A percentile compares a stretch with the other conserved stretches of the same genome.
These are phyloP conservation scores for Zygotorulaspora sp. DNA, from an alignment of 805 yeast species.

Conservation along the genomic window DNA sequence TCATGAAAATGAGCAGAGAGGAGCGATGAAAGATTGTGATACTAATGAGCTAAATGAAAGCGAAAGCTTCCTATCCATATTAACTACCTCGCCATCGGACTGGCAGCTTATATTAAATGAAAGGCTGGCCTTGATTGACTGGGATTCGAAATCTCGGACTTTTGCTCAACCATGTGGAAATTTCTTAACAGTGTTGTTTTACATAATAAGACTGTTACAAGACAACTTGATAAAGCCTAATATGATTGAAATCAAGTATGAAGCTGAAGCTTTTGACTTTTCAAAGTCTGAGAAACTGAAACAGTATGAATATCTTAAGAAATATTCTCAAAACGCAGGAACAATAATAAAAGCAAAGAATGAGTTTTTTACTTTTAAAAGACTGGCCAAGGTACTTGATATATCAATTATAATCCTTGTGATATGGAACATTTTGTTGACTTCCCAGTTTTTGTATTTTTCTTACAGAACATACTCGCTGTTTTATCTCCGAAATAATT, in stretches of 20 bases:
- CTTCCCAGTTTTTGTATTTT: constrained; percentile 22
- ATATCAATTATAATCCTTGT: constrained; percentile 10
- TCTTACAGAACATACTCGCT: constrained; percentile 23
- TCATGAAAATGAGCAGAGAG: constrained; percentile 6
- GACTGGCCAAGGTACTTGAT: constrained; percentile 14
- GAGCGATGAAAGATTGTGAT: constrained; percentile 6
- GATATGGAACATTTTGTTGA: constrained; percentile 12
- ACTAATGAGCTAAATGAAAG: constrained; percentile 1
- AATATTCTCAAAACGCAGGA: constrained; percentile 7
- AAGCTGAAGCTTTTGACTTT: constrained; percentile 28
- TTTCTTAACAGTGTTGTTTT: constrained; percentile 19
- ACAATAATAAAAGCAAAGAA: constrained; percentile 2
- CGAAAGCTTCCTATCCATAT: constrained; percentile 8
- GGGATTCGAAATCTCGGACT: constrained; percentile 28
- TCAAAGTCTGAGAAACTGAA: constrained; percentile 25
- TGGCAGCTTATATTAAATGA: constrained; percentile 23
- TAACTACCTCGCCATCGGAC: constrained; percentile 25
- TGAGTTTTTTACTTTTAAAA: constrained; percentile 12
- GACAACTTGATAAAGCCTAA: constrained; percentile 30
- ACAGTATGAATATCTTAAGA: constrained; percentile 19
- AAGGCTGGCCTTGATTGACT: constrained; percentile 25
- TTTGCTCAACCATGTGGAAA: constrained; percentile 30
- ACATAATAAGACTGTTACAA: constrained; percentile 26
- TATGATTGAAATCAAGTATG: constrained; percentile 16
- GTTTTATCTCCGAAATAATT: constrained; percentile 17